Conservation (phyloP, 331 rosid genomes). For the Erythrophleum ivorense region DNA sequence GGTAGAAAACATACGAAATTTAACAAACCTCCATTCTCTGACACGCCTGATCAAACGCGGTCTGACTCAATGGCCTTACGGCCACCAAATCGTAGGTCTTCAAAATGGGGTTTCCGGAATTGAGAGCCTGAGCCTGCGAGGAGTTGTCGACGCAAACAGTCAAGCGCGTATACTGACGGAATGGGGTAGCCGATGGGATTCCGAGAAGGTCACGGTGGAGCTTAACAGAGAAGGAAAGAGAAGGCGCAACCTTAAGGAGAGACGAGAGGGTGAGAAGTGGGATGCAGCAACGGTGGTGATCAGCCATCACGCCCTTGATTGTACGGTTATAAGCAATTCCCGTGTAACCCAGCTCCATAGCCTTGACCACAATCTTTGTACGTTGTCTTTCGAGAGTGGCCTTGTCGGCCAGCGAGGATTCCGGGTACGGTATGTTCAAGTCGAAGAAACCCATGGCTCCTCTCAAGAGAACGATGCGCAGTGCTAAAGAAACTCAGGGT, state of each 20-base stretch:
- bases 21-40: slow-evolving; percentile 71
- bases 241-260: slow-evolving; percentile 71
- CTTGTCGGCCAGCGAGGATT: slow-evolving; percentile 48
- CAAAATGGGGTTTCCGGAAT: slow-evolving; percentile 78
- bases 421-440: slow-evolving; percentile 67
- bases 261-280: slow-evolving; percentile 63
- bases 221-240: slow-evolving; percentile 63
- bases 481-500: slow-evolving; percentile 7
- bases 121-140: slow-evolving; percentile 62
- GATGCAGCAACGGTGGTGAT: slow-evolving; percentile 79
- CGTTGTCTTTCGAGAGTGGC: slow-evolving; percentile 51
- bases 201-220: slow-evolving; percentile 80
- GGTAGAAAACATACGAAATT: neutral
- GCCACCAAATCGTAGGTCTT: slow-evolving; percentile 86
- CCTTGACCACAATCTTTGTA: slow-evolving; percentile 63
- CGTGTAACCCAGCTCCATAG: slow-evolving; percentile 86
- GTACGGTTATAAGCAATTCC: slow-evolving; percentile 89
- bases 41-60: slow-evolving; percentile 73
- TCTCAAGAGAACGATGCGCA: neutral
- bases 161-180: slow-evolving; percentile 91
- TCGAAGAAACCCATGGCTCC: slow-evolving; percentile 81
- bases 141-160: slow-evolving; percentile 60
- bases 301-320: slow-evolving; percentile 89
- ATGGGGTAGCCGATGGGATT: slow-evolving; percentile 63
- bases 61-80: slow-evolving; percentile 70